Conservation (phyloP, 78 protist species). For the Chrysochromulina parva region DNA sequence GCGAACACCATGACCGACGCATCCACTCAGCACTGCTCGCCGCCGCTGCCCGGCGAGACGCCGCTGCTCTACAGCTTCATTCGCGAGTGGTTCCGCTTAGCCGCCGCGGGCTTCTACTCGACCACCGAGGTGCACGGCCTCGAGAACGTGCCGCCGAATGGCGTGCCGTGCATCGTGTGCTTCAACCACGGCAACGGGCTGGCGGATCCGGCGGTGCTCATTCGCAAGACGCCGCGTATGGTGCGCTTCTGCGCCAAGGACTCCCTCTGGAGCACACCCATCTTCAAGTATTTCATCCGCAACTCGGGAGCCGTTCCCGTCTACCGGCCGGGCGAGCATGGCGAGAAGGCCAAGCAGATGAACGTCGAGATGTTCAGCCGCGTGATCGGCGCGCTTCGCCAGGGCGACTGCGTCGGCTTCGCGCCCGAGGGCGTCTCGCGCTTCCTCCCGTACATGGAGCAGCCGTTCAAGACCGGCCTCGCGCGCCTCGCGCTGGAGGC, state of each 20-base stretch:
- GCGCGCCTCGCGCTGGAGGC: not conserved
- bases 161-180: not conserved
- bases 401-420: not conserved
- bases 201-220: not conserved
- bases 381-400: too few species aligned
- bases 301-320: not conserved
- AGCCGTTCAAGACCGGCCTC: not conserved
- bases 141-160: not conserved
- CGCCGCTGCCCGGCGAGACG: too few species aligned
- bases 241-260: constrained; percentile 22
- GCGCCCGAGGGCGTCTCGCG: constrained; percentile 16
- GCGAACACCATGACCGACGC: too few species aligned
- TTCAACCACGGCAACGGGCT: constrained; percentile 23
- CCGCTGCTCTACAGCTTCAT: not conserved
- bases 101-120: not conserved
- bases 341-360: too few species aligned
- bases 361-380: too few species aligned
- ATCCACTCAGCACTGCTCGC: too few species aligned
- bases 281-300: not conserved
- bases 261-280: not conserved
- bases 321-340: not conserved
- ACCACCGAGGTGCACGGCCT: not conserved
- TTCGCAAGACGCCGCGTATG: not conserved
- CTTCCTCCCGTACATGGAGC: constrained; percentile 10
- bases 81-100: not conserved